Evolutionary conservation across 139 green algal genomes (phyloP).

Genomic region (Chlamydomonas eustigma): DNA sequence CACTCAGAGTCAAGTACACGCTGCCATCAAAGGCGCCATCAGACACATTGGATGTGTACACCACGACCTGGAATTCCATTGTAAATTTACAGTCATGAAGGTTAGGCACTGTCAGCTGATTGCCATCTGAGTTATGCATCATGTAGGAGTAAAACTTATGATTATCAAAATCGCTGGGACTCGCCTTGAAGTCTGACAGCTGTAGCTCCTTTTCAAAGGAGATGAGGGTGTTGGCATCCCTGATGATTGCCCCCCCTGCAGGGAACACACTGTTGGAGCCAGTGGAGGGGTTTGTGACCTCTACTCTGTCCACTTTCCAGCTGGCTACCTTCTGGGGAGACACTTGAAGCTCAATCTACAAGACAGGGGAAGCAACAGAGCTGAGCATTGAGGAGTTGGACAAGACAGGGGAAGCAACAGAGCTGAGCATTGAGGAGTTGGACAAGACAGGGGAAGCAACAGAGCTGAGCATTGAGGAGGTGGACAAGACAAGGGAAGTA

Average conservation of each 20-base stretch:
- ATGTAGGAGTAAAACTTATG: too few relatives aligned
- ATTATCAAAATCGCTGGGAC: too few relatives aligned
- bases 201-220: neutral
- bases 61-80: conserved; percentile 25
- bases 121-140: too few relatives aligned
- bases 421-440: too few relatives aligned
- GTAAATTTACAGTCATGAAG: too few relatives aligned
- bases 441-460: too few relatives aligned
- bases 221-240: neutral
- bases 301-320: neutral
- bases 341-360: neutral
- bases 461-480: too few relatives aligned
- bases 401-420: too few relatives aligned
- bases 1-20: conserved; percentile 9
- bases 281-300: neutral
- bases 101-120: too few relatives aligned
- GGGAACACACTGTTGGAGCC: neutral
- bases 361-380: too few relatives aligned
- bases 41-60: neutral
- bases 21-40: conserved; percentile 15
- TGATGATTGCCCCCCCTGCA: neutral
- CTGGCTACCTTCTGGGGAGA: neutral
- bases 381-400: too few relatives aligned
- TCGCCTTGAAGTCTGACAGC: neutral
- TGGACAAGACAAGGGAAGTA: too few relatives aligned